Percentiles rank a stretch among this genome's conserved stretches.
Conservation (phyloP, 495 filamentous ascomycete genomes). For the Penicillium subrubescens region DNA sequence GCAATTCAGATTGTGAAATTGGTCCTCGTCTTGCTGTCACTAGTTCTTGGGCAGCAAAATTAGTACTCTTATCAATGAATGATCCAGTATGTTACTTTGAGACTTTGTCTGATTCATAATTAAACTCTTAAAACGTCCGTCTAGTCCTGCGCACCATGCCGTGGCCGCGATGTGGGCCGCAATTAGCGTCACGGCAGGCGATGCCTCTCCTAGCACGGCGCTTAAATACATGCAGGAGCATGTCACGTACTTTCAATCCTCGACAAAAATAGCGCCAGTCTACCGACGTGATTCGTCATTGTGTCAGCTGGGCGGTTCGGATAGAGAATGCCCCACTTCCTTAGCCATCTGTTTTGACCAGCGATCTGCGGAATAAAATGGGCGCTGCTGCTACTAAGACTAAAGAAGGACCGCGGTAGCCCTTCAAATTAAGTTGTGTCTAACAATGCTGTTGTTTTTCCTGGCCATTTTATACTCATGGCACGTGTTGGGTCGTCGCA, state of each 20-base stretch:
- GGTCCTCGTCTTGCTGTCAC: background rate
- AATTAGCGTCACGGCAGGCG: slow-evolving; percentile 9
- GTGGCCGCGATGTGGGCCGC: slow-evolving; percentile 14
- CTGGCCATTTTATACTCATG: background rate
- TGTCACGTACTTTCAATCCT: slow-evolving; percentile 14
- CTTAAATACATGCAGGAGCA: slow-evolving; percentile 17
- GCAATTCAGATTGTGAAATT: background rate
- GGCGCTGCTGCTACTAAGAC: slow-evolving; percentile 10
- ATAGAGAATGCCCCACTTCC: slow-evolving; percentile 2
- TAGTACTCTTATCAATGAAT: too few relatives aligned
- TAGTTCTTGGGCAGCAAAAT: background rate
- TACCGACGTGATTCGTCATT: slow-evolving; percentile 6
- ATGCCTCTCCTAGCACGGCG: slow-evolving; percentile 6
- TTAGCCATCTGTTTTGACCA: background rate
- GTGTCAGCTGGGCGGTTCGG: slow-evolving; percentile 7
- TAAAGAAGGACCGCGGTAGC: background rate
- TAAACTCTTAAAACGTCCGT: background rate
- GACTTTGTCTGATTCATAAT: too few relatives aligned
- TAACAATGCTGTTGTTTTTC: background rate
- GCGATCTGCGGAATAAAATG: background rate
- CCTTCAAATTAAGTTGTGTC: background rate
- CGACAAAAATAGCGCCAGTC: background rate
- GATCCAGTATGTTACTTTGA: too few relatives aligned
- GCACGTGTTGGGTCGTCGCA: slow-evolving; percentile 3
- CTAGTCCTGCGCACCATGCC: slow-evolving; percentile 7